phyloP scores from a whole-genome alignment of 352 stramenopile species.

The Globisporangium abappressorium region DNA sequence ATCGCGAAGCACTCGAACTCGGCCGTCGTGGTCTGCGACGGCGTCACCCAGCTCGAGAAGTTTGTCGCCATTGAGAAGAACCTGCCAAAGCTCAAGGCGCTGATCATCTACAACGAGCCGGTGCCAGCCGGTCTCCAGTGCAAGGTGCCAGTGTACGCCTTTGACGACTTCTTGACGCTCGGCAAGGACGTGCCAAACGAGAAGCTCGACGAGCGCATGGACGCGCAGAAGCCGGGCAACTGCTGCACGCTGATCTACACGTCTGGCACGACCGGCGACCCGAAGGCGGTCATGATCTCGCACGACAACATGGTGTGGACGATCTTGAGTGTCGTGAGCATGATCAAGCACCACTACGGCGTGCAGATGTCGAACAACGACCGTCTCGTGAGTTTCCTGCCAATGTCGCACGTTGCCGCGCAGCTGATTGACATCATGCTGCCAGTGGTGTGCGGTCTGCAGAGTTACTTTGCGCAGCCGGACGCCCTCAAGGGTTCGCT shows the following conservation, averaged over 20 bases:
- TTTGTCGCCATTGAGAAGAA: constrained; percentile 87
- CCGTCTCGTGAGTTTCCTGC: constrained; percentile 85
- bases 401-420: constrained; percentile 88
- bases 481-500: constrained; percentile 90
- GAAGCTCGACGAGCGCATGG: constrained; percentile 70
- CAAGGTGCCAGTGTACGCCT: constrained; percentile 71
- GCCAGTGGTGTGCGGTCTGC: constrained; percentile 54
- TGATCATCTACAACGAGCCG: constrained; percentile 91
- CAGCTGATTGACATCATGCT: constrained; percentile 88
- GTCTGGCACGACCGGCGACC: constrained; percentile 92
- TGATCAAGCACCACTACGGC: constrained; percentile 61
- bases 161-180: constrained; percentile 77
- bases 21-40: constrained; percentile 91
- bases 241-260: constrained; percentile 94
- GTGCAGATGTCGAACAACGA: constrained; percentile 60
- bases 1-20: constrained; percentile 93
- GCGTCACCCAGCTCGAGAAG: constrained; percentile 92
- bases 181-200: constrained; percentile 62
- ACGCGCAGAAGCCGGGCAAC: constrained; percentile 76
- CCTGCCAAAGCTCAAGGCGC: constrained; percentile 90
- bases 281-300: constrained; percentile 97
- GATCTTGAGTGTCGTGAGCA: constrained; percentile 53
- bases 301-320: constrained; percentile 94
- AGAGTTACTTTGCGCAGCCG: constrained; percentile 87
- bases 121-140: constrained; percentile 70